A percentile compares a stretch with the other conserved stretches of the same genome.
These are phyloP conservation scores for Begonia loranthoides DNA, from an alignment of 306 rosid genomes.

Conservation along the genomic window DNA sequence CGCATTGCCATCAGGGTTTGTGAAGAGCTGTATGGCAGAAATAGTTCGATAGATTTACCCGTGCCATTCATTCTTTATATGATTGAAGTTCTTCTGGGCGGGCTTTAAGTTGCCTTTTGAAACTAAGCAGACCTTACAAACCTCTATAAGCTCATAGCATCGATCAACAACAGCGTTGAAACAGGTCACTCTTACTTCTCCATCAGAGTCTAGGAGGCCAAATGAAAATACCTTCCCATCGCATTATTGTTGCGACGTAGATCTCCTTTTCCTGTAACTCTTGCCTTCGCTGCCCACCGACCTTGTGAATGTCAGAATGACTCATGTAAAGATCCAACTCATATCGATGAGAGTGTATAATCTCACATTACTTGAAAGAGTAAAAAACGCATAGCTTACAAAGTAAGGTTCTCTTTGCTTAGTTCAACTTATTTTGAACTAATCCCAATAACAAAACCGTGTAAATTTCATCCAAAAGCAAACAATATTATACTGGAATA, in stretches of 20 bases:
- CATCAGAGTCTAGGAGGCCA: constrained; percentile 94
- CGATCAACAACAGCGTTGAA: constrained; percentile 95
- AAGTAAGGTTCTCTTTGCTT: too few relatives aligned
- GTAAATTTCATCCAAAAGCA: too few relatives aligned
- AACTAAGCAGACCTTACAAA: constrained; percentile 80
- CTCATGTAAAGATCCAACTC: too few relatives aligned
- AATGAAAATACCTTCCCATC: constrained; percentile 96
- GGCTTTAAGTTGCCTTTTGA: constrained; percentile 92
- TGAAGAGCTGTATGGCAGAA: constrained; percentile 75
- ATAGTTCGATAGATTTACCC: constrained; percentile 82
- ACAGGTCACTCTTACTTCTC: constrained; percentile 89
- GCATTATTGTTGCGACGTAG: constrained; percentile 92
- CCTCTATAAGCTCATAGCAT: constrained; percentile 62
- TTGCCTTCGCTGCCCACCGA: constrained; percentile 95
- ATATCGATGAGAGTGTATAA: too few relatives aligned
- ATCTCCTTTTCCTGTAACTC: constrained; percentile 97
- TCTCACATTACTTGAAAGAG: too few relatives aligned
- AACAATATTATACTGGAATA: too few relatives aligned
- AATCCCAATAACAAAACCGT: too few relatives aligned
- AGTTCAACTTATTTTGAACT: too few relatives aligned
- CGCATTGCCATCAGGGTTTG: constrained; percentile 92
- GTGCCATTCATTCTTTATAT: constrained; percentile 94
- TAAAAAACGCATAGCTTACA: too few relatives aligned
- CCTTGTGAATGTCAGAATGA: constrained; percentile 98
- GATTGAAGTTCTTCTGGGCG: constrained; percentile 86